These are phyloP conservation scores for Euphorbia pulcherrima DNA, from an alignment of 345 rosid genomes.

Conservation along the genomic window DNA sequence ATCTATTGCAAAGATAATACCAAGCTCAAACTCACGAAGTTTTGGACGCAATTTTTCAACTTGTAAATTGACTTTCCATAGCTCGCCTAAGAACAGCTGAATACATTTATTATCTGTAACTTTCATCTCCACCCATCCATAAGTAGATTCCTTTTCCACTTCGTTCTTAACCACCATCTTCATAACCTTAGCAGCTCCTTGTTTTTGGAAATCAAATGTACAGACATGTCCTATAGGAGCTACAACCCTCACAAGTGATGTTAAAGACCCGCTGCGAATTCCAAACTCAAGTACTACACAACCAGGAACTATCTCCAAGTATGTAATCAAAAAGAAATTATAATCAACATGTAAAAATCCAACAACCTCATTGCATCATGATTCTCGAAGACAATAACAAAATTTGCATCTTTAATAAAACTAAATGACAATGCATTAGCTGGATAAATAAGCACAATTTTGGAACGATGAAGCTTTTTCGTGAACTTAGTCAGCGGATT, in stretches of 20 bases:
- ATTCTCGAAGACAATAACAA: conserved; percentile 77
- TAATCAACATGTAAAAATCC: conserved; percentile 90
- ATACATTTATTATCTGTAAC: no score
- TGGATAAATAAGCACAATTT: conserved; percentile 56
- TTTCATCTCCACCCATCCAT: no score
- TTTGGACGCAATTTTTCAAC: no score
- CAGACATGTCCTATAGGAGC: conserved; percentile 87
- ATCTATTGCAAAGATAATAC: no score
- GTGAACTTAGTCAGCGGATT: no score
- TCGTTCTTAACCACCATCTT: no score
- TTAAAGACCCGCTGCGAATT: conserved; percentile 87
- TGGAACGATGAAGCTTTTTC: background rate
- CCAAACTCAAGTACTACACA: conserved; percentile 91
- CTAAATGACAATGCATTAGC: conserved; percentile 56
- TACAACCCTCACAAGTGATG: conserved; percentile 82
- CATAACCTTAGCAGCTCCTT: conserved; percentile 89
- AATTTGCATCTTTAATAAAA: conserved; percentile 58
- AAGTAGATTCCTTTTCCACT: no score
- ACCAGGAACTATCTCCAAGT: conserved; percentile 84
- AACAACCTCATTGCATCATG: conserved; percentile 77
- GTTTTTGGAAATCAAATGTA: conserved; percentile 91
- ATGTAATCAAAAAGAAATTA: conserved; percentile 72
- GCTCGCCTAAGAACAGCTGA: no score
- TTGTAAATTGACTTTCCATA: no score
- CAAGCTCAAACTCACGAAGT: no score